Base-by-base conservation (phyloP, 257 asterid species). In the Jasminum sambac region DNA sequence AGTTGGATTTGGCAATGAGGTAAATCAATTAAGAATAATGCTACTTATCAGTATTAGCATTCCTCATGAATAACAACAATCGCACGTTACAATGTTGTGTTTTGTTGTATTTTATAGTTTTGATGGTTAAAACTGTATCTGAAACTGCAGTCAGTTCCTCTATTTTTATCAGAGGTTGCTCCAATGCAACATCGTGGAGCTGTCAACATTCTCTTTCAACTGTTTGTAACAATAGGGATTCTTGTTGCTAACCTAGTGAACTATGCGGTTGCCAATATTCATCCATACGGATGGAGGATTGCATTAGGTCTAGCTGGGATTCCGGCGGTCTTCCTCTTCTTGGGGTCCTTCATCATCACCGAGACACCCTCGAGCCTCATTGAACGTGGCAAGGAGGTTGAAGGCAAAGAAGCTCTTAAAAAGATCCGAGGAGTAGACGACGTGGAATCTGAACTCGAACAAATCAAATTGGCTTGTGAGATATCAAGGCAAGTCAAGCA, bases 1-100 rank as follows among this genome's bases (percentile, higher is more conserved):
- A 24, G 98, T 89, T 11, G 98, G 96, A 6, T 92, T 88, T 0
- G 96, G 96, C 44, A 92, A 92, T 36, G 98, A 92, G 94, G 97
- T 89, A 76, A 16, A 9, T 2, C 26, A 63, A 23, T 37, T 4
- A 30, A 30, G 36, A 30, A 30, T 30, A 30, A 30, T 30, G 36
- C 36, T 30, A 30, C 36, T 30, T 30, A 30, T 30, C 36, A 30
- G 4, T 30, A 30, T 30, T 4, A 30, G 4, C 36, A 30, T 4
- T 30, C 2, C 36, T 30, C 2, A 30, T 30, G 36, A 30, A 30
- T 4, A 30, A 4, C 36, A 30, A 1, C 36, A 30, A 1, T 30
- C 36, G 4, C 4, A 30, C 2, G 36, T 30, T 30, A 30, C 36
- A 30, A 1, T 30, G 36, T 30, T 30, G 4, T 30, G 36, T 30